phyloP scores from a whole-genome alignment of 2,329 filamentous ascomycete genomes.

The Xylariaceae sp. region DNA sequence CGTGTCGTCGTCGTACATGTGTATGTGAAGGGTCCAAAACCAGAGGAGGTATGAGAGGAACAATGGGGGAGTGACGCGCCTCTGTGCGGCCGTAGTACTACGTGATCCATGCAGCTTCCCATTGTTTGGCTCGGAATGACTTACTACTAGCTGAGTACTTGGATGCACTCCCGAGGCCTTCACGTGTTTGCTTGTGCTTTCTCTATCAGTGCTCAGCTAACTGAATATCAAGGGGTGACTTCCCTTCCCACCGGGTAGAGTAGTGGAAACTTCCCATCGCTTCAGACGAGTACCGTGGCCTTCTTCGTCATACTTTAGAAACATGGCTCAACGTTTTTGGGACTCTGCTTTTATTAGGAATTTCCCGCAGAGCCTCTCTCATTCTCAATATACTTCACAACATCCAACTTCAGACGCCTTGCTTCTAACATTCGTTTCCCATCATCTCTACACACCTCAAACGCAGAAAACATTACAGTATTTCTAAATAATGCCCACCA shows the following conservation, averaged over 20 bases:
- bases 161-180: too few species aligned
- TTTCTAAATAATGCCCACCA: neutral
- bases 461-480: neutral
- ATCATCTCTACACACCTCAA: neutral
- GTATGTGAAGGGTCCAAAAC: neutral
- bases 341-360: too few species aligned
- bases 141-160: neutral
- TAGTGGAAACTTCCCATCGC: neutral
- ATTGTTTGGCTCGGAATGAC: neutral
- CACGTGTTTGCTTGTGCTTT: too few species aligned
- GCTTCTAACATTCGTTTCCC: neutral
- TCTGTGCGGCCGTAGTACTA: neutral
- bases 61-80: neutral
- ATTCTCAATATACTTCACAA: too few species aligned
- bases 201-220: too few species aligned
- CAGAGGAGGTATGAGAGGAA: neutral
- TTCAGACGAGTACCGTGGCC: too few species aligned
- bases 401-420: too few species aligned
- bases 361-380: too few species aligned
- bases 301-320: too few species aligned
- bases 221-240: neutral
- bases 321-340: too few species aligned
- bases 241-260: neutral
- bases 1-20: neutral
- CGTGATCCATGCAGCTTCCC: slow-evolving; percentile 2